Evolutionary conservation across 345 rosid species (phyloP).

Genomic region (Passiflora organensis): DNA sequence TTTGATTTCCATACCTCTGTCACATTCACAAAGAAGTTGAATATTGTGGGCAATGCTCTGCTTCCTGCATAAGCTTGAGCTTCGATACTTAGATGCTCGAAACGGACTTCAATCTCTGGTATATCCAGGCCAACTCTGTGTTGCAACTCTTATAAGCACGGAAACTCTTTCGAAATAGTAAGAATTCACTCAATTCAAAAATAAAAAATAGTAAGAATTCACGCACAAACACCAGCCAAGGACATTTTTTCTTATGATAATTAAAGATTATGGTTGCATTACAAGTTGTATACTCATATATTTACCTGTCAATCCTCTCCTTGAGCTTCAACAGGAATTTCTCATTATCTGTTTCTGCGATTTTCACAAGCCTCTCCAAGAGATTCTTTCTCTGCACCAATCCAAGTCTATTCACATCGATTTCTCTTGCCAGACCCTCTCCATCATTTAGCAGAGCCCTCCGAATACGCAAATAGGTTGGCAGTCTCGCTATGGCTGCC

Average conservation of each 20-base stretch:
- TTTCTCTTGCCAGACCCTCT: constrained; percentile 45
- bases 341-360: constrained; percentile 83
- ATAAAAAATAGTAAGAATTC: background rate
- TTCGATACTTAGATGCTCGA: constrained; percentile 63
- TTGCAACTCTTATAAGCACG: background rate
- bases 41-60: constrained; percentile 56
- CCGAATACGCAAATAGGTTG: constrained; percentile 54
- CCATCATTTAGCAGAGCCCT: constrained; percentile 64
- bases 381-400: constrained; percentile 59
- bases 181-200: no score
- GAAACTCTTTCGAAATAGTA: no score
- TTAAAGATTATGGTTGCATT: no score
- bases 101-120: constrained; percentile 84
- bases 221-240: no score
- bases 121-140: constrained; percentile 77
- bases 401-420: constrained; percentile 60
- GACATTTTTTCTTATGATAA: no score
- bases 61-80: constrained; percentile 60
- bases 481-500: constrained; percentile 93
- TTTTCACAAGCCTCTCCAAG: constrained; percentile 57
- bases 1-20: constrained; percentile 32
- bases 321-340: constrained; percentile 75
- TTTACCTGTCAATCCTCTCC: constrained; percentile 63
- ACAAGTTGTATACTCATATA: background rate
- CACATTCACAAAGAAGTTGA: constrained; percentile 42